Conservation (phyloP, 306 rosid genomes). For the Rosa rugosa region DNA sequence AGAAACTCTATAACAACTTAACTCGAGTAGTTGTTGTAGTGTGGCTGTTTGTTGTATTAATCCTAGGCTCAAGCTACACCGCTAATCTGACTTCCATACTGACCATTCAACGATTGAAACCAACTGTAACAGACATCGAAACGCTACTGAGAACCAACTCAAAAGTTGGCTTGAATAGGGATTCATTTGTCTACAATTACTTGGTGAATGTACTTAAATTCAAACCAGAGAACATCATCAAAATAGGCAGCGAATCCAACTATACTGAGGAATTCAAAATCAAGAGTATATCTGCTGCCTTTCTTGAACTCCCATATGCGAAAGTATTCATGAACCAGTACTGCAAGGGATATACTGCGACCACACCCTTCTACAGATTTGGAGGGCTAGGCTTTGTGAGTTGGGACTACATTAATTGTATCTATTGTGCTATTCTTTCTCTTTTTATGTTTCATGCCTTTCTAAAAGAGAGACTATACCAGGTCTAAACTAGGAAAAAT, state of each 20-base stretch:
- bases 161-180: constrained; percentile 58
- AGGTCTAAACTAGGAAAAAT: neutral
- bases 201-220: no score
- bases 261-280: constrained; percentile 26
- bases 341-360: constrained; percentile 45
- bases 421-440: neutral
- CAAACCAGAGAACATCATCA: constrained; percentile 7
- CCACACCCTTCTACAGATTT: constrained; percentile 35
- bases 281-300: constrained; percentile 48
- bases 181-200: constrained; percentile 39
- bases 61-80: constrained; percentile 63
- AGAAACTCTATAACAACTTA: constrained; percentile 44
- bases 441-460: neutral
- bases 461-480: neutral
- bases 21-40: constrained; percentile 46
- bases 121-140: constrained; percentile 34
- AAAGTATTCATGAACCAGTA: constrained; percentile 42
- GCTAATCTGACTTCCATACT: constrained; percentile 73
- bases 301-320: constrained; percentile 61
- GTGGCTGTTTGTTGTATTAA: constrained; percentile 61
- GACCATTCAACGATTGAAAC: constrained; percentile 43
- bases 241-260: constrained; percentile 23
- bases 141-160: constrained; percentile 32
- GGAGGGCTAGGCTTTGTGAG: constrained; percentile 78
- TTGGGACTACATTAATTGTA: neutral